These are phyloP conservation scores for Ichthyophthirius multifiliis DNA, from an alignment of 169 alveolate genomes.

Conservation along the genomic window DNA sequence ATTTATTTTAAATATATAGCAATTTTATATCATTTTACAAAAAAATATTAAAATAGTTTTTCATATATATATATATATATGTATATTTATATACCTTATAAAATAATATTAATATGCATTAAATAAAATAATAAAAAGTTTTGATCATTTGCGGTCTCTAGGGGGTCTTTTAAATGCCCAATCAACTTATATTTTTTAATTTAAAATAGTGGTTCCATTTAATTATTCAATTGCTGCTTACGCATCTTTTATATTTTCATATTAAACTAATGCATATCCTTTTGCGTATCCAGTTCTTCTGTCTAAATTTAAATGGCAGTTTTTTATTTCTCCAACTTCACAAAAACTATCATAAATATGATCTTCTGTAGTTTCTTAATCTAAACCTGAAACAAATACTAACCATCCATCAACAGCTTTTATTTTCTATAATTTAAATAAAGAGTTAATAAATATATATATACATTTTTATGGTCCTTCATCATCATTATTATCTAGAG, in stretches of 20 bases:
- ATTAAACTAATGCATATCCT: slow-evolving; percentile 91
- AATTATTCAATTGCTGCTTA: slow-evolving; percentile 73
- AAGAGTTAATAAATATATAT: background rate
- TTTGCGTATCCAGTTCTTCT: slow-evolving; percentile 92
- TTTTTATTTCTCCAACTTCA: slow-evolving; percentile 87
- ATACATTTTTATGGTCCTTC: slow-evolving; percentile 28
- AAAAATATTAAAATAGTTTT: too few relatives aligned
- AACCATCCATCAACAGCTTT: slow-evolving; percentile 92
- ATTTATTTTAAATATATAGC: too few relatives aligned
- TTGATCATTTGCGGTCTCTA: too few relatives aligned
- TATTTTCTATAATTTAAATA: background rate
- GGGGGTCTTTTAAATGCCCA: slow-evolving; percentile 71
- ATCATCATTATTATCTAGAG: slow-evolving; percentile 23
- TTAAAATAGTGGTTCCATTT: slow-evolving; percentile 41
- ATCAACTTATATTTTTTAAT: slow-evolving; percentile 52
- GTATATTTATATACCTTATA: too few relatives aligned
- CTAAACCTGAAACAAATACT: slow-evolving; percentile 86
- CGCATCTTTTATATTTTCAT: slow-evolving; percentile 77
- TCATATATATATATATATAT: too few relatives aligned
- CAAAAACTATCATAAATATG: slow-evolving; percentile 88
- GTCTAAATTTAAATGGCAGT: slow-evolving; percentile 91
- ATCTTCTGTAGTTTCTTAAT: slow-evolving; percentile 93
- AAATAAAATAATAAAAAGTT: too few relatives aligned
- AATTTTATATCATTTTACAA: too few relatives aligned
- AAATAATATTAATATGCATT: too few relatives aligned